Evolutionary conservation across 1,284 basidiomycete genomes (phyloP).

Genomic region (Cryptococcus sp.): DNA sequence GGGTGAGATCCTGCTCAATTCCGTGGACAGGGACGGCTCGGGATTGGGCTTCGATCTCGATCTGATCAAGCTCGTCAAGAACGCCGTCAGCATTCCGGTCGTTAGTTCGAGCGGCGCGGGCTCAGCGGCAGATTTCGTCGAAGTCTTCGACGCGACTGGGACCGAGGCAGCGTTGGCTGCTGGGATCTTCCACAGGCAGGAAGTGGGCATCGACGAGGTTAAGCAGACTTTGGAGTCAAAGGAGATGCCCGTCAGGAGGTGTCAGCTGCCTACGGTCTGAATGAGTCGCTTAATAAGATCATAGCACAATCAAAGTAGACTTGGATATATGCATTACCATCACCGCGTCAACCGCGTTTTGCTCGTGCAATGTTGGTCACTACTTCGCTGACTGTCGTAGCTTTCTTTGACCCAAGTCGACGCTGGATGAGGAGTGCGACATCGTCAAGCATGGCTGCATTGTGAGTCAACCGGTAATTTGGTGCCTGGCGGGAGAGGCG

Average conservation of each 20-base stretch:
- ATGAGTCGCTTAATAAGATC: no score
- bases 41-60: conserved; percentile 91
- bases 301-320: no score
- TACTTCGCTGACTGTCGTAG: no score
- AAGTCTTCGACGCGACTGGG: conserved; percentile 75
- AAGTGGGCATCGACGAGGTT: conserved; percentile 71
- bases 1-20: conserved; percentile 93
- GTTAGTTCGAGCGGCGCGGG: conserved; percentile 96
- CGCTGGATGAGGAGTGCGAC: no score
- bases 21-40: conserved; percentile 94
- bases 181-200: conserved; percentile 93
- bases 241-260: conserved; percentile 54
- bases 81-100: conserved; percentile 81
- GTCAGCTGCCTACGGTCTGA: conserved; percentile 11
- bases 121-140: conserved; percentile 73
- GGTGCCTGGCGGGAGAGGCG: no score
- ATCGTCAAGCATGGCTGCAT: no score
- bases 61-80: conserved; percentile 74
- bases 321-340: no score
- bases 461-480: no score
- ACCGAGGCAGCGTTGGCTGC: conserved; percentile 95
- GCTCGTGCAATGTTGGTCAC: no score
- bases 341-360: no score
- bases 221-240: conserved; percentile 62
- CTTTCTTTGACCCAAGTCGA: no score